Base-by-base conservation (phyloP, 2,329 filamentous ascomycete species). In the Apiospora rasikravindrae region DNA sequence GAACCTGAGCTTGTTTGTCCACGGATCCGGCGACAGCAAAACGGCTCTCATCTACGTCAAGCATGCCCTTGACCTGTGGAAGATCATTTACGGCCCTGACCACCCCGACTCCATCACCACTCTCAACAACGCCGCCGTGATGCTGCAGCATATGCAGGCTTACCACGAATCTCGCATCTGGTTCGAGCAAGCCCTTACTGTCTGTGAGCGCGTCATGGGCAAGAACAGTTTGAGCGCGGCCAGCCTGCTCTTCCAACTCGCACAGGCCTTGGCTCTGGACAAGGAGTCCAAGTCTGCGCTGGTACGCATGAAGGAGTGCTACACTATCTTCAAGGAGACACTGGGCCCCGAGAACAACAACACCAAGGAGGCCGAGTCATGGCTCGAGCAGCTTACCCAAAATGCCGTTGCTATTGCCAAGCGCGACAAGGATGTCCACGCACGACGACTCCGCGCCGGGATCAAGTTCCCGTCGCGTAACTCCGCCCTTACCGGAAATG, bases 51-150 rank as follows among this genome's bases (percentile, higher is more conserved):
- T 90, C 16, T 98, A 97, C 81, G 93, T 97, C 75, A 94, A 94
- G 81, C 96, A 99, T 81, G 96, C 96, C 8, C 89, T 99, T 76
- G 92, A 96, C 80, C 87, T 99, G 74, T 98, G 96, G 96, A 98
- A 98, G 86, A 90, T 98, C 78, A 96, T 98, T 78, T 99, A 98
- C 81, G 96, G 96, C 44, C 87, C 92, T 42, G 93, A 94, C 78
- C 96, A 99, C 83, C 96, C 96, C 3, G 96, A 99, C 84, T 97
- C 95, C 11, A 98, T 99, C 83, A 99, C 97, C 11, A 98, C 96
- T 22, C 93, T 98, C 84, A 99, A 98, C 89, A 99, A 99, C 80
- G 96, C 94, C 26, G 96, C 96, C 10, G 96, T 99, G 73, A 99
- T 99, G 96, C 90, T 99, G 72, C 96, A 99, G 84, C 92, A 95